Evolutionary conservation across 768 basidiomycete species (phyloP).

Genomic region (Boletus subcaerulescens): DNA sequence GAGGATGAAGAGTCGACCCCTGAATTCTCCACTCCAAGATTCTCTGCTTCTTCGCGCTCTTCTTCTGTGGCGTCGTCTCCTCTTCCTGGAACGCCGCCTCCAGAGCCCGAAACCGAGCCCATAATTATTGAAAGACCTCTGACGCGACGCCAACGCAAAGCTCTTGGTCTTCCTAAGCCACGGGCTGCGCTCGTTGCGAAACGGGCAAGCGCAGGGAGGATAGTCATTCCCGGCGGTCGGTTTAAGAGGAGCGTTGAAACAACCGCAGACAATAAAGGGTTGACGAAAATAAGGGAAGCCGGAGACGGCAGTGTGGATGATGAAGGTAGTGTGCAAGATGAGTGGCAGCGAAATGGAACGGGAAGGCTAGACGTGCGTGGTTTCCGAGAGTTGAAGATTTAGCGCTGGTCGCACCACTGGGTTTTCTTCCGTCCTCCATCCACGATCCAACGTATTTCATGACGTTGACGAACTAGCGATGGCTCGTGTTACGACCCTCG

Average conservation of each 20-base stretch:
- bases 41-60: slow-evolving; percentile 29
- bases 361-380: slow-evolving; percentile 75
- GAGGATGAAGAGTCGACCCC: slow-evolving; percentile 38
- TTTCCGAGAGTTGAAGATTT: slow-evolving; percentile 76
- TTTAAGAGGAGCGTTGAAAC: slow-evolving; percentile 32
- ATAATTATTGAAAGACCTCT: slow-evolving; percentile 36
- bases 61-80: slow-evolving; percentile 35
- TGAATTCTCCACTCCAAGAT: slow-evolving; percentile 40
- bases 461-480: slow-evolving; percentile 8
- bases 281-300: slow-evolving; percentile 19
- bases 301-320: slow-evolving; percentile 31
- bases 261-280: slow-evolving; percentile 8
- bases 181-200: slow-evolving; percentile 34
- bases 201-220: slow-evolving; percentile 49
- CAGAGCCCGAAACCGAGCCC: slow-evolving; percentile 20
- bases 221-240: slow-evolving; percentile 60
- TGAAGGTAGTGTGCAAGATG: slow-evolving; percentile 34
- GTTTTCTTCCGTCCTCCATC: background rate
- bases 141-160: slow-evolving; percentile 67
- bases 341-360: slow-evolving; percentile 67
- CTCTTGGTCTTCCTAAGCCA: slow-evolving; percentile 62
- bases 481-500: slow-evolving; percentile 9
- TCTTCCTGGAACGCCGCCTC: slow-evolving; percentile 35
- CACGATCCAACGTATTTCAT: background rate
- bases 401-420: slow-evolving; percentile 8